Conservation (phyloP, 1,139 yeast species). For the Kodamaea sp. region DNA sequence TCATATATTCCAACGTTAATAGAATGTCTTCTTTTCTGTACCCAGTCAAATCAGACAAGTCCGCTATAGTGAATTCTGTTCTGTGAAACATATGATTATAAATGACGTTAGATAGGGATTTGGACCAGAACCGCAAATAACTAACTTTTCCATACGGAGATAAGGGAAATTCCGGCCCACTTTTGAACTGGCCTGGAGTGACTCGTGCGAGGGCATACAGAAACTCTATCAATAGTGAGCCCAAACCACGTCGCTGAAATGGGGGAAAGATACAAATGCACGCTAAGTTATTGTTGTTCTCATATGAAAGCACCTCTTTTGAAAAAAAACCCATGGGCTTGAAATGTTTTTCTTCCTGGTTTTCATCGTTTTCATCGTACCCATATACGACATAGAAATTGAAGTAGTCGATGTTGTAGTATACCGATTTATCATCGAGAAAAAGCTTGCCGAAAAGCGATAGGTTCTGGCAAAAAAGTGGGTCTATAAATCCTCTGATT, state of each 20-base stretch:
- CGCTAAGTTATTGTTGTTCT: conserved; percentile 76
- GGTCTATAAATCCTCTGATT: conserved; percentile 63
- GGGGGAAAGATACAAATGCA: conserved; percentile 93
- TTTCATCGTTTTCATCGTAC: conserved; percentile 27
- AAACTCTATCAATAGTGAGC: conserved; percentile 77
- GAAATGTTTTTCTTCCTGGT: conserved; percentile 19
- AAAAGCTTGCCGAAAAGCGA: conserved; percentile 85
- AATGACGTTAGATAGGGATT: conserved; percentile 29
- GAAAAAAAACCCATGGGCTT: conserved; percentile 90
- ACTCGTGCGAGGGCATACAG: conserved; percentile 69
- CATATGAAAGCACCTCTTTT: conserved; percentile 82
- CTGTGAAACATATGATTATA: conserved; percentile 13
- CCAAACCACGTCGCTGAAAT: conserved; percentile 76
- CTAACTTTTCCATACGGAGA: conserved; percentile 78
- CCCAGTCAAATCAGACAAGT: conserved; percentile 62
- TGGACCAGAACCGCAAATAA: conserved; percentile 79
- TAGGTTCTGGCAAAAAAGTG: conserved; percentile 75
- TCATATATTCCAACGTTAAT: conserved; percentile 63
- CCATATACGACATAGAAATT: conserved; percentile 78
- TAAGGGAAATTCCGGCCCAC: conserved; percentile 93
- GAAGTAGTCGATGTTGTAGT: conserved; percentile 74
- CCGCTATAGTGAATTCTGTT: conserved; percentile 43
- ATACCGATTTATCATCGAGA: conserved; percentile 88
- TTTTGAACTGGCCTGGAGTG: conserved; percentile 50
- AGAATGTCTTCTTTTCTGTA: conserved; percentile 71